Base-by-base conservation (phyloP, 2,329 filamentous ascomycete species). In the Fusarium longipes region DNA sequence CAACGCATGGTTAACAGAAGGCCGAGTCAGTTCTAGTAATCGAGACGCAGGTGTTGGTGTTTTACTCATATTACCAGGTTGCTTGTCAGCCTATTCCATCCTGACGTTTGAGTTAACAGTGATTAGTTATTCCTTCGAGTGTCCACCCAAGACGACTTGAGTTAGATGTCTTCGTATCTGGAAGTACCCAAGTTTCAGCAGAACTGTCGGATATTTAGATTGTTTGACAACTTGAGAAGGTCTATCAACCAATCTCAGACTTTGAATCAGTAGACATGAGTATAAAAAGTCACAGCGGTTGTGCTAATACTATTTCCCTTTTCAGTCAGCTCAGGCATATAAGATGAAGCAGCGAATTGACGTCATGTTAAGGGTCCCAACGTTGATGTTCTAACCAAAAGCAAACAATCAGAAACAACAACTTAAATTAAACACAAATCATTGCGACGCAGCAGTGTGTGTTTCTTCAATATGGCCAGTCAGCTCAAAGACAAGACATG, bases 291-390 rank as follows among this genome's bases (percentile, higher is more conserved):
- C 10, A 18, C 30, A n/a, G 20, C n/a, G 15, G n/a, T 48, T 18
- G 15, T 27, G n/a, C 20, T 25, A 12, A 18, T 32, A 12, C 17
- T 17, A 24, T 48, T 35, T 18, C n/a, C 20, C 17, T 25, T 36
- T 24, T n/a, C n/a, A 30, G 38, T 48, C 36, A 57, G 20, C 27
- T 32, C 24, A 62, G 33, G 8, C 49, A 29, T 11, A 29, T 11
- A 6, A 40, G 18, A 62, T 42, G 12, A 45, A 35, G 20, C 18
- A 42, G 35, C 32, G 9, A 51, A 48, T 59, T 63, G 57, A 68
- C 53, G 65, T 68, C 66, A 68, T 59, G 35, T 29, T 14, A 38
- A 51, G 60, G 55, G 65, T 58, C 43, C 24, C 43, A 39, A 43
- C 32, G 32, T 22, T 11, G 7, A 43, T 39, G 25, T 25, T 27